These are phyloP conservation scores for Fusarium sp. DNA, from an alignment of 2,329 filamentous ascomycete species.

Conservation along the genomic window DNA sequence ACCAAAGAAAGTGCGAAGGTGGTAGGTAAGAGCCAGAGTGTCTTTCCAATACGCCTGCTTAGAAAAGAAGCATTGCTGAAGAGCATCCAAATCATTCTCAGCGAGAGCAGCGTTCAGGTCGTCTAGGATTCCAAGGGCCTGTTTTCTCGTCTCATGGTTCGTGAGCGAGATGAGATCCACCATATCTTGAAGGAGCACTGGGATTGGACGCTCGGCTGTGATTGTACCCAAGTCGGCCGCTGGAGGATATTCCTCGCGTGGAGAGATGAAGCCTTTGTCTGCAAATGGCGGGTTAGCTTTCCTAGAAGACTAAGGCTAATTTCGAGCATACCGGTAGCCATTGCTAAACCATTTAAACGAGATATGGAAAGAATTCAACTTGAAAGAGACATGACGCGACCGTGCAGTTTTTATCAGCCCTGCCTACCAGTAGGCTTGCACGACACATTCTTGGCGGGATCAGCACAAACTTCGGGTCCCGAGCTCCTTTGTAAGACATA, in stretches of 20 bases:
- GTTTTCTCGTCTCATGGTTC: background rate
- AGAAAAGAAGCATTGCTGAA: conserved; percentile 14
- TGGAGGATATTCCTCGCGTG: background rate
- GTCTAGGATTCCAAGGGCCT: background rate
- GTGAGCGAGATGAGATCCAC: background rate
- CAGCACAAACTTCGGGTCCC: background rate
- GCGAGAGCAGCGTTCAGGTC: conserved; percentile 9
- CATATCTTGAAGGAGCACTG: background rate
- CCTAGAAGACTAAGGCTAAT: background rate
- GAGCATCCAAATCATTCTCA: background rate
- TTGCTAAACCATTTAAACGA: background rate
- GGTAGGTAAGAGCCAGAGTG: conserved; percentile 23
- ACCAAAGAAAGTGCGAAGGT: conserved; percentile 22
- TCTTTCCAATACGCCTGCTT: conserved; percentile 35
- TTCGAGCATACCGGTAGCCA: background rate
- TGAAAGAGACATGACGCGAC: background rate
- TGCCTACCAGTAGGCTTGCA: background rate
- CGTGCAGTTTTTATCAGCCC: background rate
- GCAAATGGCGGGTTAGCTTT: background rate
- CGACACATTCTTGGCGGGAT: background rate
- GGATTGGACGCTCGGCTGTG: conserved; percentile 16
- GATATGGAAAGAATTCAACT: background rate
- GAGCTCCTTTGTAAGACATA: background rate
- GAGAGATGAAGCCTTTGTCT: background rate
- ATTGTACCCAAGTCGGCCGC: conserved; percentile 8